Conservation (phyloP, 768 basidiomycete species). For the Pleurotus pulmonarius region DNA sequence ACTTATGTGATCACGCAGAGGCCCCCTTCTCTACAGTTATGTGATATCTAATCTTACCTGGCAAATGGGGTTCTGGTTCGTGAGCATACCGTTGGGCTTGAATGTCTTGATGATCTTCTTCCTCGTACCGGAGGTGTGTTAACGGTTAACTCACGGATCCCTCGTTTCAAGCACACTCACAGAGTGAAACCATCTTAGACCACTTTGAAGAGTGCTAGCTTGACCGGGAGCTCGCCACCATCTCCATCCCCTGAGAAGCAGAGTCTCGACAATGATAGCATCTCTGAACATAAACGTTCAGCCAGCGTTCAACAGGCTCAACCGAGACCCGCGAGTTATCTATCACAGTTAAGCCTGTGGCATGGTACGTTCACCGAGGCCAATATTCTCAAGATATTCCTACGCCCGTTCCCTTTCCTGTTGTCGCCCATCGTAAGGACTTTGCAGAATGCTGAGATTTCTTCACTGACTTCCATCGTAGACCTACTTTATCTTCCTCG, state of each 20-base stretch:
- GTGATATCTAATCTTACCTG: conserved; percentile 39
- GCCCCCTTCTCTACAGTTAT: conserved; percentile 42
- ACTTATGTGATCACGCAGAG: conserved; percentile 17
- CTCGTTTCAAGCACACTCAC: background rate
- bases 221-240: background rate
- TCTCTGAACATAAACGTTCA: conserved; percentile 1
- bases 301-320: conserved; percentile 5
- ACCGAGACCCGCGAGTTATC: conserved; percentile 20
- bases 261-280: conserved; percentile 9
- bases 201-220: conserved; percentile 21
- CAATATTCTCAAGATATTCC: conserved; percentile 30
- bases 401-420: conserved; percentile 39
- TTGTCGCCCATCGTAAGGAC: conserved; percentile 35
- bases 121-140: conserved; percentile 37
- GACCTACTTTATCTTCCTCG: conserved; percentile 35
- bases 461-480: conserved; percentile 1
- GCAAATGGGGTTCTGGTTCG: conserved; percentile 46
- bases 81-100: conserved; percentile 38
- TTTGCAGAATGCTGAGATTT: background rate
- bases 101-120: conserved; percentile 34
- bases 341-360: conserved; percentile 32
- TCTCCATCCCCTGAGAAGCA: conserved; percentile 8
- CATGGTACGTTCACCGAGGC: conserved; percentile 31
- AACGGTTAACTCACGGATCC: background rate
- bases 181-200: conserved; percentile 21